Conservation (phyloP, 352 stramenopile genomes). For the Elongisporangium anandrum region DNA sequence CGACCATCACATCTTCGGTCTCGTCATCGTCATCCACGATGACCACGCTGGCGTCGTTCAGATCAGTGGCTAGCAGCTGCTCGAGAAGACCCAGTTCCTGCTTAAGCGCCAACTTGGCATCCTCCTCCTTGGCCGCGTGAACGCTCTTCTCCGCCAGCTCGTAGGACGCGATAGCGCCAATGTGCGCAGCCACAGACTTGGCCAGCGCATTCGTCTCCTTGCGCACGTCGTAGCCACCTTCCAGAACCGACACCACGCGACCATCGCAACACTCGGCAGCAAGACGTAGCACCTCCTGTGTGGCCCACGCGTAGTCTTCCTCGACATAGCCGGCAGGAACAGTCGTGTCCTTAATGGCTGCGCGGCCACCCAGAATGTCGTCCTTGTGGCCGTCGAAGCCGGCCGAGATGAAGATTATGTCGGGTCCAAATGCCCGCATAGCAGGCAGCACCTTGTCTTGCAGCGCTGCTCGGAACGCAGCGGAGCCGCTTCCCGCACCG, state of each 20-base stretch:
- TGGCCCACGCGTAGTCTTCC: conserved; percentile 81
- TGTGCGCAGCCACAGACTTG: conserved; percentile 76
- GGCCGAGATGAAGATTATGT: conserved; percentile 88
- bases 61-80: conserved; percentile 43
- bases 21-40: conserved; percentile 59
- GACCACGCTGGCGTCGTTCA: conserved; percentile 39
- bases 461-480: conserved; percentile 60
- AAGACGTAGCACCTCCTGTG: conserved; percentile 68
- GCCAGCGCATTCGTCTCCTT: conserved; percentile 79
- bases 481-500: conserved; percentile 55
- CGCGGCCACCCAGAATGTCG: conserved; percentile 75
- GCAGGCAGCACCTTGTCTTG: conserved; percentile 64
- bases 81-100: conserved; percentile 35
- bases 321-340: conserved; percentile 78
- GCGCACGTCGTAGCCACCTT: conserved; percentile 81
- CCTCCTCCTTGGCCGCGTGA: conserved; percentile 15
- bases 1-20: conserved; percentile 17
- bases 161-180: conserved; percentile 65
- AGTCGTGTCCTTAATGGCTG: conserved; percentile 72
- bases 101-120: conserved; percentile 16
- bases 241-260: conserved; percentile 80
- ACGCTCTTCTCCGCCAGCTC: conserved; percentile 27
- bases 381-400: conserved; percentile 87
- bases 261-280: conserved; percentile 75
- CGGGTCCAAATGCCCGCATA: conserved; percentile 62